phyloP scores from a whole-genome alignment of 2,329 filamentous ascomycete genomes.

The Trematosphaeria pertusa region DNA sequence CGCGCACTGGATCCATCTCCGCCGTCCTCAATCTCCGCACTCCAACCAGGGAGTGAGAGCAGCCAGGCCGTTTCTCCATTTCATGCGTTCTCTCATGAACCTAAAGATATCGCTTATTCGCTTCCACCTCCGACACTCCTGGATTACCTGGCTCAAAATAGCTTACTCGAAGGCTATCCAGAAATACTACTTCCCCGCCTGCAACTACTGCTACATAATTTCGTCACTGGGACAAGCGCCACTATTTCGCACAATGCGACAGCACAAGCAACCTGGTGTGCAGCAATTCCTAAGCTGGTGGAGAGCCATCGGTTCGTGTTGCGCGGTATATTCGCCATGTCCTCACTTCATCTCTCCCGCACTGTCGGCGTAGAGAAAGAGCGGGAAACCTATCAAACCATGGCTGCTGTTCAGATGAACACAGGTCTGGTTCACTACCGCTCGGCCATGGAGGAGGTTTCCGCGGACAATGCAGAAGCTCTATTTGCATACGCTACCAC shows the following conservation, averaged over 20 bases:
- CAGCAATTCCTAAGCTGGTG: conserved; percentile 39
- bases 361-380: conserved; percentile 19
- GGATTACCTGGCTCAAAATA: conserved; percentile 16
- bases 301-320: conserved; percentile 50
- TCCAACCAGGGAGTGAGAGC: too few species aligned
- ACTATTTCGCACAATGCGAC: conserved; percentile 23
- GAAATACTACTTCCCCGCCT: conserved; percentile 15
- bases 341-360: conserved; percentile 53
- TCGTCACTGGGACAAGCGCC: conserved; percentile 23
- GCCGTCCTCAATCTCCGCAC: neutral
- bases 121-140: conserved; percentile 17
- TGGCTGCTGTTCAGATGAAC: conserved; percentile 35
- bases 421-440: conserved; percentile 31
- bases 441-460: conserved; percentile 35
- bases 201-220: conserved; percentile 31
- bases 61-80: conserved; percentile 1
- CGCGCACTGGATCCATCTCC: conserved; percentile 16
- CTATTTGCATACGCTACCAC: conserved; percentile 38
- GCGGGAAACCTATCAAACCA: conserved; percentile 20
- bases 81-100: too few species aligned
- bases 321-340: conserved; percentile 51
- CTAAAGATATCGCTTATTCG: conserved; percentile 3
- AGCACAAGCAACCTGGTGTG: conserved; percentile 26
- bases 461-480: conserved; percentile 49
- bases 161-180: conserved; percentile 19